Evolutionary conservation across 805 yeast species (phyloP), one percentile per base, ranked within the genome.

Genomic region (Tetrapisispora fleetii): DNA sequence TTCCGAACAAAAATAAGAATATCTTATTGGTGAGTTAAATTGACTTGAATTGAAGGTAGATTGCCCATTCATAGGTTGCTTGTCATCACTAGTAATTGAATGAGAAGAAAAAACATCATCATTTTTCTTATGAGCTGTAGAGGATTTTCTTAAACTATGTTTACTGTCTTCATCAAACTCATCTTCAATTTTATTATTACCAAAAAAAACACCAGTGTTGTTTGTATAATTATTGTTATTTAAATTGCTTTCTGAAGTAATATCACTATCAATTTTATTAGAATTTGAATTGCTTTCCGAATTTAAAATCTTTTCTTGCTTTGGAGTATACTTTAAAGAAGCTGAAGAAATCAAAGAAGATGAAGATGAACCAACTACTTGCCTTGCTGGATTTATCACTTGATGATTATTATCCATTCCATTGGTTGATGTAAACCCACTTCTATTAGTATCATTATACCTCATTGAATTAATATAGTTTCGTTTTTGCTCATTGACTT

Each of bases 1-100:
- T 50, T 83, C 88, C 0, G 95, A 78, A 40, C 82, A 80, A 62
- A 89, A 90, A 62, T 86, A 86, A 36, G 91, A 79, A 68, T 85
- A 91, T 46, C 97, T 68, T 55, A 87, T 90, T 4, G 93, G 93
- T 38, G 77, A 72, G 22, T 48, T 46, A 45, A 52, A 50, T 13
- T 40, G 47, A 39, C 37, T 47, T 35, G 28, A 43, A 33, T 43
- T 46, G 7, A 46, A 19, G 36, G 28, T n/a, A 37, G 38, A 5
- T 39, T 16, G 40, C 38, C 16, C 17, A n/a, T 40, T 16, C 9
- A 9, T 19, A 32, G 35, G 16, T 32, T 11, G 50, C 8, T 8
- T 24, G 40, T 41, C 33, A 33, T 28, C 3, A 24, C 18, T 14
- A 28, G 24, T 14, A 18, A 24, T 27, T 32, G 35, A 32, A 11